These are phyloP conservation scores for Entophlyctis luteolus DNA, from an alignment of 192 early-diverging fungal genomes.

Conservation along the genomic window DNA sequence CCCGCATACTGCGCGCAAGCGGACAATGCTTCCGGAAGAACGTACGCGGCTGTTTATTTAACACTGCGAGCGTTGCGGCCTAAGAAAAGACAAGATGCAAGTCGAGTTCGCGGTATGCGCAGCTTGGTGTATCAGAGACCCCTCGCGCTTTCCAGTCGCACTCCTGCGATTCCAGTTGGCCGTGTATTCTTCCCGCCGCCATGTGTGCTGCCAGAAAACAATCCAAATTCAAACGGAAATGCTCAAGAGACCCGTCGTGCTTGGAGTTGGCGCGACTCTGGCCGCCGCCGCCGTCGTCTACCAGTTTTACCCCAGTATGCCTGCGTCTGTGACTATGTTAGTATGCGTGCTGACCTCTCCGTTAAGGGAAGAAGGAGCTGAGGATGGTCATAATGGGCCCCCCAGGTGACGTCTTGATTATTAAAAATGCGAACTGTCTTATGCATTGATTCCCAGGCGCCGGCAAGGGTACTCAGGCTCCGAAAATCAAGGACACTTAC, in stretches of 20 bases:
- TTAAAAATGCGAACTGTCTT: too few species aligned
- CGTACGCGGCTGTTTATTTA: too few species aligned
- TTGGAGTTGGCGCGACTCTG: conserved; percentile 6
- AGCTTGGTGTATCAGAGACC: too few species aligned
- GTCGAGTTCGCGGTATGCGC: too few species aligned
- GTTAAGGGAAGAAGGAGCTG: conserved; percentile 42
- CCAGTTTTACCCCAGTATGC: conserved; percentile 6
- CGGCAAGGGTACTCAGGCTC: conserved; percentile 93
- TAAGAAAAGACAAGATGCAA: too few species aligned
- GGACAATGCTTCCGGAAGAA: too few species aligned
- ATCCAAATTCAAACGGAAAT: background rate
- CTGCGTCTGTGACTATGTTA: background rate
- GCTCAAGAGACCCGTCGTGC: conserved; percentile 2
- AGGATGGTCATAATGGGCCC: conserved; percentile 82
- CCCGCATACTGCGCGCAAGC: too few species aligned
- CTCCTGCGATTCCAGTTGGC: too few species aligned
- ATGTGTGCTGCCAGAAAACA: too few species aligned
- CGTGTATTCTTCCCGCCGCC: too few species aligned
- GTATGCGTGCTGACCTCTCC: background rate
- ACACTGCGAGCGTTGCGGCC: too few species aligned
- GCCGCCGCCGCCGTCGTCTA: conserved; percentile 8
- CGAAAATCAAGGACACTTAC: conserved; percentile 90
- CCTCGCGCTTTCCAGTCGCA: too few species aligned
- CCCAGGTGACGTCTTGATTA: conserved; percentile 71
- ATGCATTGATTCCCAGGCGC: conserved; percentile 27